These are phyloP conservation scores for Tribonema minus DNA, from an alignment of 108 stramenopile genomes.

Conservation along the genomic window DNA sequence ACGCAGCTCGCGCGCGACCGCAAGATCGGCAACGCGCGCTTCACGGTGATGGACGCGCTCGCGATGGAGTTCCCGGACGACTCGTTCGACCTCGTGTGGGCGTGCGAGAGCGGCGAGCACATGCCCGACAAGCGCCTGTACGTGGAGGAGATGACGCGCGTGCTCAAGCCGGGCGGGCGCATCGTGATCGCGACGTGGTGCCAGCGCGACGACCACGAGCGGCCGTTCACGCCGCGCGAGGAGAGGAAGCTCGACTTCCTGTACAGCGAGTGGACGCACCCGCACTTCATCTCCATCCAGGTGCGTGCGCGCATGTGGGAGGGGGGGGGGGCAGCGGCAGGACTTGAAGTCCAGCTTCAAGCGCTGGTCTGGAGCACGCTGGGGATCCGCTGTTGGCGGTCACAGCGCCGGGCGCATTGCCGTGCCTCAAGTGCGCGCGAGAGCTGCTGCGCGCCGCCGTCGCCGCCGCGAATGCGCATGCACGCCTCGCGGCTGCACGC, in stretches of 20 bases:
- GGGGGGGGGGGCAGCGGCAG: too few relatives aligned
- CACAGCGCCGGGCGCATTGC: too few relatives aligned
- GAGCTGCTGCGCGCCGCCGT: too few relatives aligned
- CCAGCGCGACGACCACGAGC: conserved; percentile 77
- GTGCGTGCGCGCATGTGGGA: too few relatives aligned
- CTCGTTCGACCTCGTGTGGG: conserved; percentile 93
- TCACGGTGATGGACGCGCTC: conserved; percentile 87
- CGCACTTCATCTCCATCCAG: conserved; percentile 91
- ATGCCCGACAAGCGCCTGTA: conserved; percentile 95
- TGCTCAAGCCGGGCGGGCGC: conserved; percentile 86
- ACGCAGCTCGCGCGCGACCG: conserved; percentile 81
- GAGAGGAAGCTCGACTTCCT: conserved; percentile 83
- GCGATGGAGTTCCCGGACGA: conserved; percentile 88
- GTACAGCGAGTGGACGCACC: conserved; percentile 95
- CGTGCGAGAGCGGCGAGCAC: conserved; percentile 94
- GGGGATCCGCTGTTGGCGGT: background rate
- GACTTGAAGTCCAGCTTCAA: too few relatives aligned
- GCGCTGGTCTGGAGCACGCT: too few relatives aligned
- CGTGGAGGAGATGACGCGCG: conserved; percentile 92
- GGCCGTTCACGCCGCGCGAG: conserved; percentile 76
- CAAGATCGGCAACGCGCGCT: conserved; percentile 71
- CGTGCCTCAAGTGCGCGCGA: too few relatives aligned
- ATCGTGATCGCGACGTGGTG: conserved; percentile 96
- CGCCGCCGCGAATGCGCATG: too few relatives aligned
- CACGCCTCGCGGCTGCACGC: too few relatives aligned